Conservation (phyloP, 805 yeast species). For the Zygosaccharomyces bailii region DNA sequence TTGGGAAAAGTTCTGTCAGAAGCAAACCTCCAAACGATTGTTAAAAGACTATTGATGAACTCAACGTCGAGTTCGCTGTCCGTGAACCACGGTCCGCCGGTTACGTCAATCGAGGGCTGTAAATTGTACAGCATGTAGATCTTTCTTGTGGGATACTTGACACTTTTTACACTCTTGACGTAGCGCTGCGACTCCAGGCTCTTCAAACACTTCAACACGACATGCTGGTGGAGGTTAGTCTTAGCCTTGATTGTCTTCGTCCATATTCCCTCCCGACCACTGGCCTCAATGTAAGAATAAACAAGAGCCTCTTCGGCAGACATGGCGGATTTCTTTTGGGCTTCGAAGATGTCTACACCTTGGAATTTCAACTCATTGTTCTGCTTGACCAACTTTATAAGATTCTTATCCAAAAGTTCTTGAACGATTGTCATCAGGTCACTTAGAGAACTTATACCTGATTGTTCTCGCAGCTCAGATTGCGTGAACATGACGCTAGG, state of each 20-base stretch:
- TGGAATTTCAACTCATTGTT: slow-evolving; percentile 70
- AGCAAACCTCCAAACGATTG: slow-evolving; percentile 84
- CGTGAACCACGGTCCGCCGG: slow-evolving; percentile 99
- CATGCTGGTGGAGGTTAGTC: slow-evolving; percentile 86
- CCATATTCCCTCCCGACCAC: slow-evolving; percentile 96
- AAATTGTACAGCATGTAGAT: slow-evolving; percentile 92
- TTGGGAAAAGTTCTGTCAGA: slow-evolving; percentile 74
- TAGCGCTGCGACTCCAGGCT: slow-evolving; percentile 73
- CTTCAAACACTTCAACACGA: slow-evolving; percentile 81
- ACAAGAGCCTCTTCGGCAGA: slow-evolving; percentile 84
- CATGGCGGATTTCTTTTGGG: slow-evolving; percentile 74
- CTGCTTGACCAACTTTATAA: slow-evolving; percentile 65
- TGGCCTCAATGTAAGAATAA: slow-evolving; percentile 85
- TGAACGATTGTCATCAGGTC: slow-evolving; percentile 50
- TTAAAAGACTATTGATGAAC: slow-evolving; percentile 77
- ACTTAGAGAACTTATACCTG: slow-evolving; percentile 40
- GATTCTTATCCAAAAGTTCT: slow-evolving; percentile 51
- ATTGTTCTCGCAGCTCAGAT: slow-evolving; percentile 56
- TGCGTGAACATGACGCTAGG: slow-evolving; percentile 58
- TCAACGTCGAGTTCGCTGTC: slow-evolving; percentile 93
- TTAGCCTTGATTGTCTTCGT: slow-evolving; percentile 84
- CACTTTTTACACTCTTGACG: slow-evolving; percentile 87
- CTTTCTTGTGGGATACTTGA: slow-evolving; percentile 89
- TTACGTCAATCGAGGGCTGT: slow-evolving; percentile 92
- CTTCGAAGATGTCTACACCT: slow-evolving; percentile 70